A percentile compares a stretch with the other conserved stretches of the same genome.
Evolutionary conservation across 257 asterid species (phyloP).

Genomic region (Anisodus tanguticus): DNA sequence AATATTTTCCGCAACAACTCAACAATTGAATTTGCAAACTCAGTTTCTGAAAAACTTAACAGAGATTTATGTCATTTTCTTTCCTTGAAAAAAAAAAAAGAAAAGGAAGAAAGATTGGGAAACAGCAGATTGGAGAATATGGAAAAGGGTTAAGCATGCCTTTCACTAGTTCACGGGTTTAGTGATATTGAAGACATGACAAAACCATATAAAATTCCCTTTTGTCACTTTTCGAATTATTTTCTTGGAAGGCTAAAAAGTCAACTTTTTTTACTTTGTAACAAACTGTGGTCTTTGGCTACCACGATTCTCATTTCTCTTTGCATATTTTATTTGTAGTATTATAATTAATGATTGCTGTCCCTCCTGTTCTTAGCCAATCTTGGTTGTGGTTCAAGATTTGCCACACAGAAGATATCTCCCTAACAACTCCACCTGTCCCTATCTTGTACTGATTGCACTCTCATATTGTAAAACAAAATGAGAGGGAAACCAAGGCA

Average conservation of each 20-base stretch:
- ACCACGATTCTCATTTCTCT: background rate
- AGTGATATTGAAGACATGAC: background rate
- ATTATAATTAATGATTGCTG: background rate
- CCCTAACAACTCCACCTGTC: background rate
- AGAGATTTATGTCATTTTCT: background rate
- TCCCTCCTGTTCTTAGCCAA: background rate
- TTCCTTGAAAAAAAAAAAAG: background rate
- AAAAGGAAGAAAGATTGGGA: background rate
- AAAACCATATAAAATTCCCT: conserved; percentile 13
- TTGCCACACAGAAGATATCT: background rate
- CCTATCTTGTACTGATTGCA: too few species aligned
- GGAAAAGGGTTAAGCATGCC: background rate
- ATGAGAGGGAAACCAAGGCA: background rate
- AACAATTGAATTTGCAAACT: too few species aligned
- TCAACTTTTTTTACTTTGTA: background rate
- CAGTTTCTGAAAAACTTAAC: too few species aligned
- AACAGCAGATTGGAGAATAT: background rate
- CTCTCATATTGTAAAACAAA: background rate
- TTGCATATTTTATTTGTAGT: background rate
- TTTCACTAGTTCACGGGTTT: conserved; percentile 9
- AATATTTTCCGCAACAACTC: too few species aligned
- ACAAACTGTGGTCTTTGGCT: background rate
- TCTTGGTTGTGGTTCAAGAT: conserved; percentile 7
- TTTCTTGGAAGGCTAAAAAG: conserved; percentile 3
- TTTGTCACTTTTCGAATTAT: background rate